Evolutionary conservation across 495 filamentous ascomycete genomes (phyloP), one percentile per base, ranked within the genome.

Genomic region (Lophiostoma macrostomum): DNA sequence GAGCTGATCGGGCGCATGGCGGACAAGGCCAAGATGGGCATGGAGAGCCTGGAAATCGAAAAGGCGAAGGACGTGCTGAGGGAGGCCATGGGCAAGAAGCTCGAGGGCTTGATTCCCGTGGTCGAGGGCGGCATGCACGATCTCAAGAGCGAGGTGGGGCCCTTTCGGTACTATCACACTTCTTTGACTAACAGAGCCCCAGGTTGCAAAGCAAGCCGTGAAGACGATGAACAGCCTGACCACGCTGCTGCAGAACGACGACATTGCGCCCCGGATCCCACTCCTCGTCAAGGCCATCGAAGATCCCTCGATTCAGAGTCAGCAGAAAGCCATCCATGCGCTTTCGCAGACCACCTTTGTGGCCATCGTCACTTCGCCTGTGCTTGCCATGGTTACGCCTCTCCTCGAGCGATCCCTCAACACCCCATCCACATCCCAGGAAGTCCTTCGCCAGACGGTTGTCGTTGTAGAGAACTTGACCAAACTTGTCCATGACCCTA

Each of bases 401-500:
- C 86, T 97, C 53, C 82, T 99, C 19, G 94, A 96, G 68, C 82
- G 93, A 50, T 86, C 90, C 10, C 80, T 97, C 39, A 95, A 95
- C 71, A 88, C 86, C 32, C 93, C 91, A 4, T 76, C 79, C 11
- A 99, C 93, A 7, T 80, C 86, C 12, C 93, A 98, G 71, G 93
- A 98, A 73, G 93, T 96, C 2, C 76, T 97, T 27, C 85, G 93
- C 28, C 94, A 96, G 67, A 95, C 91, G 3, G 90, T 94, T 18
- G 88, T 97, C 14, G 95, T 99, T n/a, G 88, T 94, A 24, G 93
- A 99, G 74, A 99, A 99, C 70, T 71, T 99, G 73, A 99, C 93
- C 39, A 99, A 96, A 76, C 79, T 99, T 23, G 93, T 99, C 22
- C 93, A 99, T 70, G 94, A 99, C 66, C 93, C 93, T 5, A 81